phyloP scores from a whole-genome alignment of 345 rosid genomes.

The Citropsis articulata region DNA sequence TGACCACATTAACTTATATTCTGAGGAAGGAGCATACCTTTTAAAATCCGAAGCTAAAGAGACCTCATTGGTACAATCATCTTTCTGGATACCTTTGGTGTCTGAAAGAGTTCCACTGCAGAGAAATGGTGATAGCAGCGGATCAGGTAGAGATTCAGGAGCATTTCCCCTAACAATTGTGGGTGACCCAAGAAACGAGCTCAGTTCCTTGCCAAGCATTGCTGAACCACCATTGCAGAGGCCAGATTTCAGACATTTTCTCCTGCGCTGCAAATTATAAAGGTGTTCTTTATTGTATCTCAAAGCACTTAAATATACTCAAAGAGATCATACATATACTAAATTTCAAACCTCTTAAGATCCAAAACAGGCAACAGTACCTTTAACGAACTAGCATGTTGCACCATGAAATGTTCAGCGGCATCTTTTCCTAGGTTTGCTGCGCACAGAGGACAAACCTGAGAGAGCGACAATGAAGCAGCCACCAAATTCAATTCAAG shows the following conservation, averaged over 20 bases:
- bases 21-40: constrained; percentile 30
- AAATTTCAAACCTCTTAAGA: constrained; percentile 5
- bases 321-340: not conserved
- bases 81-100: constrained; percentile 21
- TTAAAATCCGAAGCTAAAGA: constrained; percentile 21
- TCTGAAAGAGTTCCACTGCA: constrained; percentile 24
- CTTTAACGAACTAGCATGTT: constrained; percentile 50
- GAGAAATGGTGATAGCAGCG: constrained; percentile 47
- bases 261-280: constrained; percentile 42
- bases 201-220: constrained; percentile 42
- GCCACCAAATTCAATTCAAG: constrained; percentile 5
- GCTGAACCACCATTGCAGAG: constrained; percentile 34
- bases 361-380: constrained; percentile 23
- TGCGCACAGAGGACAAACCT: constrained; percentile 73
- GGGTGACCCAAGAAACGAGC: constrained; percentile 41
- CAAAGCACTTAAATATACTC: constrained; percentile 9
- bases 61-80: constrained; percentile 21
- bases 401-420: constrained; percentile 50
- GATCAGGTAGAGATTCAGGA: constrained; percentile 34
- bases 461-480: constrained; percentile 12
- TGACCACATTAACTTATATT: not conserved
- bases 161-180: constrained; percentile 26
- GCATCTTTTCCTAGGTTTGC: constrained; percentile 58
- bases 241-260: constrained; percentile 36
- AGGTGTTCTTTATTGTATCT: constrained; percentile 4